phyloP scores from a whole-genome alignment of 228 moss, liverwort and hornwort genomes.

The Sphagnum magellanicum region DNA sequence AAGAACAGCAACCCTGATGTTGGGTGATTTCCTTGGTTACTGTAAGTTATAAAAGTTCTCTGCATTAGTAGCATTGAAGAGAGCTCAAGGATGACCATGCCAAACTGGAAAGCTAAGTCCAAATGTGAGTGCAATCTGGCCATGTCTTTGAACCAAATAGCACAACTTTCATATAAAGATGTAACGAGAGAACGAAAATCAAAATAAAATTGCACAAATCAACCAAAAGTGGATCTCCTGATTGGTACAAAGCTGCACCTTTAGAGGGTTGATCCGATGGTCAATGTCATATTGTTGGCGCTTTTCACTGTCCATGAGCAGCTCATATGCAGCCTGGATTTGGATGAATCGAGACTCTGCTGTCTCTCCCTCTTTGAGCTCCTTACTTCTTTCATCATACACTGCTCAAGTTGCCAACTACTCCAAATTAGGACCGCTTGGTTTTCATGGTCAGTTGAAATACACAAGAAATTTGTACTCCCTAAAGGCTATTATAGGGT shows the following conservation, averaged over 20 bases:
- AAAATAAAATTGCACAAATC: background rate
- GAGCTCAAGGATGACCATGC: background rate
- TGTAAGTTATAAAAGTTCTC: no score
- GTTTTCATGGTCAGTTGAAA: no score
- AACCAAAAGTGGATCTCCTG: slow-evolving; percentile 5
- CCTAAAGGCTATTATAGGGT: no score
- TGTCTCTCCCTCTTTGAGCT: slow-evolving; percentile 79
- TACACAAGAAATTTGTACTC: no score
- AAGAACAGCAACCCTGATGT: no score
- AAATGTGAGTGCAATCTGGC: background rate
- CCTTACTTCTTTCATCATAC: slow-evolving; percentile 71
- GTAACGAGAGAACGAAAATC: background rate
- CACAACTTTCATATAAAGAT: background rate
- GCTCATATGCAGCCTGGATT: slow-evolving; percentile 96
- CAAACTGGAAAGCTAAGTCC: background rate
- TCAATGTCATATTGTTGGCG: slow-evolving; percentile 91
- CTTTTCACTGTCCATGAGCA: slow-evolving; percentile 88
- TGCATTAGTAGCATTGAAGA: background rate
- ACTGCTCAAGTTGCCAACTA: slow-evolving; percentile 42
- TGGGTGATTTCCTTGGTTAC: no score
- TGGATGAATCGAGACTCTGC: slow-evolving; percentile 83
- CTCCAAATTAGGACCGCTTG: background rate
- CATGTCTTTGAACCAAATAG: background rate
- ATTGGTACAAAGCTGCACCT: slow-evolving; percentile 31
- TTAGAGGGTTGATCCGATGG: slow-evolving; percentile 81